Conservation (phyloP, 306 rosid species). For the Aeschynomene evenia region DNA sequence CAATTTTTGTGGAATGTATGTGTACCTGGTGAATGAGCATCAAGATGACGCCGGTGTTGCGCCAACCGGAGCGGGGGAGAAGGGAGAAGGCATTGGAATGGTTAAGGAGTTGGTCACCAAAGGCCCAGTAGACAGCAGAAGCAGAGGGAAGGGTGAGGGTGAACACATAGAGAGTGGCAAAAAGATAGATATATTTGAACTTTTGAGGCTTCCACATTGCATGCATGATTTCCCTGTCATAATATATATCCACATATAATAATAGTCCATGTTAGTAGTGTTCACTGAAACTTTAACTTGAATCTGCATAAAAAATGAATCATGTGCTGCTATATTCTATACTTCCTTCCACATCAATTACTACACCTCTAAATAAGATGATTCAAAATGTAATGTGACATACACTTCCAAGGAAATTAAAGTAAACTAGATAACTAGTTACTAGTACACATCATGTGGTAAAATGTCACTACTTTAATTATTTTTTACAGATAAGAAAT, state of each 20-base stretch:
- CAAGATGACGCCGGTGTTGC: conserved; percentile 65
- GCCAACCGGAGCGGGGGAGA: conserved; percentile 76
- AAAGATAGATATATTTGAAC: conserved; percentile 75
- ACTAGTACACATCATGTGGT: neutral
- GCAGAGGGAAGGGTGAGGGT: conserved; percentile 94
- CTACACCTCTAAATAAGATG: neutral
- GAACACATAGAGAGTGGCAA: conserved; percentile 82
- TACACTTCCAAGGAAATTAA: too few relatives aligned
- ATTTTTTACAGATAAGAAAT: neutral
- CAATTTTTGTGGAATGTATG: neutral
- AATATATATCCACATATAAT: conserved; percentile 1
- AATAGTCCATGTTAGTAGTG: conserved; percentile 34
- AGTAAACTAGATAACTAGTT: neutral
- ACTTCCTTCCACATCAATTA: conserved; percentile 7
- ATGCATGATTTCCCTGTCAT: conserved; percentile 91
- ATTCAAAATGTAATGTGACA: too few relatives aligned
- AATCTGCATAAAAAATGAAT: conserved; percentile 13
- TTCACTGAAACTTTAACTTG: neutral
- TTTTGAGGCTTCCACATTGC: conserved; percentile 99
- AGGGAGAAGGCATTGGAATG: conserved; percentile 85
- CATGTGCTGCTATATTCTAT: neutral
- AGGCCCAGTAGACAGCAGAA: conserved; percentile 88
- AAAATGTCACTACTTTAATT: neutral
- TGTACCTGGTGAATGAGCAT: conserved; percentile 97
- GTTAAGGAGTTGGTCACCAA: conserved; percentile 78